Base-by-base conservation (phyloP, 257 asterid species). In the Catharanthus roseus region DNA sequence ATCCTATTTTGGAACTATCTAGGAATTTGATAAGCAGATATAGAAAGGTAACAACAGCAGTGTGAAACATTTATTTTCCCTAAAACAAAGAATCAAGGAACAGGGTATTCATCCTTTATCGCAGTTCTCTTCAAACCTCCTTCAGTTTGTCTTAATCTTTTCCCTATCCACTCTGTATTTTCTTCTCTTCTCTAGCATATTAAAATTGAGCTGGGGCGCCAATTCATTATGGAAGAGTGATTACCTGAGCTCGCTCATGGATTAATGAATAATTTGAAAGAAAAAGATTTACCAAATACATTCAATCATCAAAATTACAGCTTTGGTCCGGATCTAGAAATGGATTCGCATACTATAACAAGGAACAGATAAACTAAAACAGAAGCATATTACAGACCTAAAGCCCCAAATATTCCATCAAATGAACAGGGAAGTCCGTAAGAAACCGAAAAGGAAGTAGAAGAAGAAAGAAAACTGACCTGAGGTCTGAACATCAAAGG, bases 401-500 rank as follows among this genome's bases (percentile, higher is more conserved):
- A 44, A 45, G 12, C 39, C 23, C 39, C 34, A 49, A 50, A 63
- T 18, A 0, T 53, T 67, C 6, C 29, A 29, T 24, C 41, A 56
- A 73, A n/a, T 31, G 19, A 19, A 34, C 39, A 19, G 7, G 5
- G 18, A 34, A 42, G 60, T 3, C 10, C 24, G 15, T 6, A 3
- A 47, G 16, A 33, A 28, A 15, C 5, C 57, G 15, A 56, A 73
- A 72, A 75, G 67, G 23, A 51, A 63, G 9, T 49, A 16, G 61
- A 33, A 68, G 73, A 64, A 54, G 29, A 28, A 61, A n/a, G 67
- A 38, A 38, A 38, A 74, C 74, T n/a, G 36, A 86, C 98, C 97
- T 92, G 96, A 62, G 98, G 97, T 79, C 89, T 81, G 73, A 90
- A 92, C 88, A 90, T 88, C 82, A 92, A 50, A 64, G 98, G 98